Conservation (phyloP, 2,329 filamentous ascomycete genomes). For the Arthroderma sp. region DNA sequence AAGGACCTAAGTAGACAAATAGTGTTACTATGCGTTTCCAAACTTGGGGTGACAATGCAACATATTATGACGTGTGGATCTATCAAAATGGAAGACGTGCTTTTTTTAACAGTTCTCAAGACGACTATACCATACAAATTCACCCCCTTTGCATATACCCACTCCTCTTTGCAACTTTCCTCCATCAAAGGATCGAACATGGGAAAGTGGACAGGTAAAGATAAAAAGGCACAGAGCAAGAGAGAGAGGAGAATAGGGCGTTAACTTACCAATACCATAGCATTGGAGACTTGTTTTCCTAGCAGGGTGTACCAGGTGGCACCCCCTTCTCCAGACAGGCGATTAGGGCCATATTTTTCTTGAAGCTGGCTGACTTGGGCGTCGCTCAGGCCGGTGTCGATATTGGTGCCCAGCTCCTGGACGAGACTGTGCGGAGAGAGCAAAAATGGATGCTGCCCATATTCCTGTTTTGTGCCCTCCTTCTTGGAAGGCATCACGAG, state of each 20-base stretch:
- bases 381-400: slow-evolving; percentile 38
- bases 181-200: neutral
- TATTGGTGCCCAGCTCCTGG: slow-evolving; percentile 35
- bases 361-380: slow-evolving; percentile 35
- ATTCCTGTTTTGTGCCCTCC: slow-evolving; percentile 18
- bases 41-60: neutral
- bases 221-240: neutral
- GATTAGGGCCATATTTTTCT: slow-evolving; percentile 40
- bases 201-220: neutral
- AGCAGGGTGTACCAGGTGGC: slow-evolving; percentile 40
- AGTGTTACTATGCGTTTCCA: slow-evolving; percentile 12
- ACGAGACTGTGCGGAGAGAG: slow-evolving; percentile 29
- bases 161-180: neutral
- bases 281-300: slow-evolving; percentile 42
- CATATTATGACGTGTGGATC: neutral
- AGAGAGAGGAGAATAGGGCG: neutral
- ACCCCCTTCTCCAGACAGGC: slow-evolving; percentile 36
- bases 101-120: neutral
- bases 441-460: slow-evolving; percentile 25
- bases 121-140: neutral
- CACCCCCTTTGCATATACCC: neutral
- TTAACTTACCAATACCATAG: slow-evolving; percentile 40
- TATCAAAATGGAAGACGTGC: neutral
- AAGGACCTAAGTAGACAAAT: slow-evolving; percentile 45
- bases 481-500: slow-evolving; percentile 14